Percentiles rank a stretch among this genome's conserved stretches.
Evolutionary conservation across 2,329 filamentous ascomycete genomes (phyloP).

Genomic region (Aspergillus pseudonomiae): DNA sequence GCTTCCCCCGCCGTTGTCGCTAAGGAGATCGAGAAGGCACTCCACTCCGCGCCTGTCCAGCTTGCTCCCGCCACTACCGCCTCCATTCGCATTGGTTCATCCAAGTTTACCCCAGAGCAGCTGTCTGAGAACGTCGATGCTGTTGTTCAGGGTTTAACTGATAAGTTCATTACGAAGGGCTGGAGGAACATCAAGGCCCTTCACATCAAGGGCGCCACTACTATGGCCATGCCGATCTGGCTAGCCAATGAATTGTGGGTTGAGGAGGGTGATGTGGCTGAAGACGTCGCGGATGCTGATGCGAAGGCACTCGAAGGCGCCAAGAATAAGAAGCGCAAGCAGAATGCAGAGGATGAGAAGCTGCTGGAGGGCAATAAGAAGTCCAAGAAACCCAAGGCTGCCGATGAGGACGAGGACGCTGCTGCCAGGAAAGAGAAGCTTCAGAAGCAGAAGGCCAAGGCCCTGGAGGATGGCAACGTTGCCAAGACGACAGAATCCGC

Average conservation of each 20-base stretch:
- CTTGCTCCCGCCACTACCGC: slow-evolving; percentile 79
- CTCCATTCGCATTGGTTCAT: slow-evolving; percentile 76
- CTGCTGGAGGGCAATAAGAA: slow-evolving; percentile 39
- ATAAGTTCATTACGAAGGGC: slow-evolving; percentile 80
- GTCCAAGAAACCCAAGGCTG: slow-evolving; percentile 43
- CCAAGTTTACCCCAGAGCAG: slow-evolving; percentile 73
- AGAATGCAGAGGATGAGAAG: slow-evolving; percentile 35
- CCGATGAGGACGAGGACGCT: slow-evolving; percentile 43
- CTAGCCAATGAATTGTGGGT: slow-evolving; percentile 89
- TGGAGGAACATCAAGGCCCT: slow-evolving; percentile 85
- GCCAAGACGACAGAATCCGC: slow-evolving; percentile 21
- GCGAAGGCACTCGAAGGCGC: slow-evolving; percentile 38
- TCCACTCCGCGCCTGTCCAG: slow-evolving; percentile 77
- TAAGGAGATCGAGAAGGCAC: slow-evolving; percentile 76
- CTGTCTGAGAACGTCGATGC: slow-evolving; percentile 79
- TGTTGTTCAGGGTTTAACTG: slow-evolving; percentile 69
- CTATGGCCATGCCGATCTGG: slow-evolving; percentile 91
- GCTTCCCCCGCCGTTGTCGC: slow-evolving; percentile 69
- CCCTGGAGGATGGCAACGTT: slow-evolving; percentile 45
- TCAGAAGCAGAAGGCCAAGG: slow-evolving; percentile 53
- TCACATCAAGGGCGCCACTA: slow-evolving; percentile 89
- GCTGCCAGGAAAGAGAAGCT: slow-evolving; percentile 52
- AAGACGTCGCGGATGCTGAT: slow-evolving; percentile 41
- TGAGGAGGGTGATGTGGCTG: slow-evolving; percentile 73
- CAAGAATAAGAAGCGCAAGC: slow-evolving; percentile 58